phyloP scores from a whole-genome alignment of 805 yeast species.

The Candida suzukii region DNA sequence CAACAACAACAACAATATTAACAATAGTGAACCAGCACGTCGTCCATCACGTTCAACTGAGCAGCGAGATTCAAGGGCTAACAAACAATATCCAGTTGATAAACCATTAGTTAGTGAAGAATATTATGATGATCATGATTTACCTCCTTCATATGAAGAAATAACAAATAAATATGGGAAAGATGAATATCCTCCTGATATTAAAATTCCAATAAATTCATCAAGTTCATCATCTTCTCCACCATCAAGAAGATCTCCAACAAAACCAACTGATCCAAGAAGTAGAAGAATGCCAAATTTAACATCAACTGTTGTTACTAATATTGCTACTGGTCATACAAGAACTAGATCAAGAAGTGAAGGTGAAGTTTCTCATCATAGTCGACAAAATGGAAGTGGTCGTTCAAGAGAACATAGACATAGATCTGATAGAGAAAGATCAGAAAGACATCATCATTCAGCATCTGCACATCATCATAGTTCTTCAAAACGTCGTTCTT shows the following conservation, averaged over 20 bases:
- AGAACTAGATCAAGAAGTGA: conserved; percentile 24
- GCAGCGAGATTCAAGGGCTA: background rate
- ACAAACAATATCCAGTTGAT: background rate
- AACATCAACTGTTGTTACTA: background rate
- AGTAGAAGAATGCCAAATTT: background rate
- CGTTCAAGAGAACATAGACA: conserved; percentile 9
- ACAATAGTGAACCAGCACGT: conserved; percentile 17
- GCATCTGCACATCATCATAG: too few relatives aligned
- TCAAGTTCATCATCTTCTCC: conserved; percentile 9
- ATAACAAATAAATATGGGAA: conserved; percentile 44
- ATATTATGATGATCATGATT: conserved; percentile 18
- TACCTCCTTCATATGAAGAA: conserved; percentile 67
- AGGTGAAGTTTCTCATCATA: conserved; percentile 18
- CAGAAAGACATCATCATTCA: conserved; percentile 26
- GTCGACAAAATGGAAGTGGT: conserved; percentile 4
- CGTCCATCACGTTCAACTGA: background rate
- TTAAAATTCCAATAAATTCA: conserved; percentile 21
- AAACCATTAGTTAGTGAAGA: conserved; percentile 13
- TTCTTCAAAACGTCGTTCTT: conserved; percentile 14
- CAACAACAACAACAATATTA: background rate
- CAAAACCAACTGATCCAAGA: background rate
- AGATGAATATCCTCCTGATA: conserved; percentile 49
- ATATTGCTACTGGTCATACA: conserved; percentile 9
- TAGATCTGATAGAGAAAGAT: conserved; percentile 7
- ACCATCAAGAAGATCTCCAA: background rate